Evolutionary conservation across 2,329 filamentous ascomycete genomes (phyloP), one percentile per base, ranked within the genome.

Genomic region (Trichoderma sp.): DNA sequence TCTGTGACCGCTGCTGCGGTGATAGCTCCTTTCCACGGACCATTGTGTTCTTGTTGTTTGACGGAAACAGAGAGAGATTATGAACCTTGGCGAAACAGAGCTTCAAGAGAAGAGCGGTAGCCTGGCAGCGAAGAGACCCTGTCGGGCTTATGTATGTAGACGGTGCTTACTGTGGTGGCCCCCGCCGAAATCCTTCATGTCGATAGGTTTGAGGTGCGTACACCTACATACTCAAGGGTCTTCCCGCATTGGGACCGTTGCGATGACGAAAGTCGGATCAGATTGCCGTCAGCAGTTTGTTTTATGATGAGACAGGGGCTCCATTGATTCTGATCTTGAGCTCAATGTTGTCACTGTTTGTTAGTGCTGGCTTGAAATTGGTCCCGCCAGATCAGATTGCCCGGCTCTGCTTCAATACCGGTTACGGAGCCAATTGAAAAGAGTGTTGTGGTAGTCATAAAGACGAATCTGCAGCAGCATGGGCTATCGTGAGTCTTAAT

Each of bases 11-110:
- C 21, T 40, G 31, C 4, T 37, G 31, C 16, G 35, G 56, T 14
- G 56, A 59, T 59, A 59, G 40, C 37, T 59, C 21, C 37, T 27
- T 76, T 69, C 57, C 75, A 74, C 60, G 76, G 75, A 61, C 73
- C 77, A 70, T 43, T 83, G 78, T 81, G 57, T 71, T 71, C 35
- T 64, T 57, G 6, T 61, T 19, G 52, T 11, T 8, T 56, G 52
- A 56, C 33, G 3, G 27, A 16, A 33, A 33, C 31, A 11, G 33
- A 33, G 10, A 31, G 2, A 10, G 8, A 56, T 11, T 5, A 31
- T n/a, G 8, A 3, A 24, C 13, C 47, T 49, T 49, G n/a, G 21
- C 16, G 4, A 5, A 13, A 35, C 11, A 35, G 33, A 24, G 47
- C 21, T 21, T 49, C 47, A 24, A 49, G n/a, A 47, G n/a, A 21